These are phyloP conservation scores for Medicago ruthenica DNA, from an alignment of 306 rosid genomes.

Conservation along the genomic window DNA sequence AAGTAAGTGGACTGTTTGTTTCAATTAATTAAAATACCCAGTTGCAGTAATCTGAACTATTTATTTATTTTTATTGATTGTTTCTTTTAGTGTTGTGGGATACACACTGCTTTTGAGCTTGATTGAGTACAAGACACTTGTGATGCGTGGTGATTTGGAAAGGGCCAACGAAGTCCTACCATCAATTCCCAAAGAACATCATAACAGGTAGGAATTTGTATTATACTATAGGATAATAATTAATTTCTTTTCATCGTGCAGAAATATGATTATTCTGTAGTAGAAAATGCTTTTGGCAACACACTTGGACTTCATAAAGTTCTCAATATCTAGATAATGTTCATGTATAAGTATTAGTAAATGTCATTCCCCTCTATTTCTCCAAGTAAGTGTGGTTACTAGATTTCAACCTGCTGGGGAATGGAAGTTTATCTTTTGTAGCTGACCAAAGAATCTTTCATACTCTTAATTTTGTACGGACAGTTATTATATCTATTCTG, in stretches of 20 bases:
- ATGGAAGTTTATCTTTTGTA: slow-evolving; percentile 8
- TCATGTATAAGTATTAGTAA: slow-evolving; percentile 19
- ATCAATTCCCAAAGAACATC: slow-evolving; percentile 95
- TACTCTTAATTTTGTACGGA: slow-evolving; percentile 11
- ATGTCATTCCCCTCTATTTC: slow-evolving; percentile 14
- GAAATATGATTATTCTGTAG: slow-evolving; percentile 30
- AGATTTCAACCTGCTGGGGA: slow-evolving; percentile 34
- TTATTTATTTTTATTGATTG: slow-evolving; percentile 36
- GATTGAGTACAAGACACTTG: slow-evolving; percentile 98
- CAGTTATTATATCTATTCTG: slow-evolving; percentile 22
- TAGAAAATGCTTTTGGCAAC: slow-evolving; percentile 33
- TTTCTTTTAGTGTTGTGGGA: slow-evolving; percentile 78
- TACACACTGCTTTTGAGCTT: slow-evolving; percentile 93
- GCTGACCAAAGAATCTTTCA: slow-evolving; percentile 30
- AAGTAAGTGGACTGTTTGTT: slow-evolving; percentile 66
- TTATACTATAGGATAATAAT: slow-evolving; percentile 24
- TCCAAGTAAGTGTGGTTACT: slow-evolving; percentile 28
- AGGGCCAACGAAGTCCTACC: slow-evolving; percentile 91
- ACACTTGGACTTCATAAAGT: slow-evolving; percentile 15
- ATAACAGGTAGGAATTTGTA: slow-evolving; percentile 67
- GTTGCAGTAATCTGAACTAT: slow-evolving; percentile 14
- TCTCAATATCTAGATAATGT: slow-evolving; percentile 11
- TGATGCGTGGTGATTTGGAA: slow-evolving; percentile 96
- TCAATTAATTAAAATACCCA: slow-evolving; percentile 33
- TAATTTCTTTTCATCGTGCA: slow-evolving; percentile 6